Evolutionary conservation across 495 filamentous ascomycete genomes (phyloP), one percentile per base, ranked within the genome.

Genomic region (Halenospora varia): DNA sequence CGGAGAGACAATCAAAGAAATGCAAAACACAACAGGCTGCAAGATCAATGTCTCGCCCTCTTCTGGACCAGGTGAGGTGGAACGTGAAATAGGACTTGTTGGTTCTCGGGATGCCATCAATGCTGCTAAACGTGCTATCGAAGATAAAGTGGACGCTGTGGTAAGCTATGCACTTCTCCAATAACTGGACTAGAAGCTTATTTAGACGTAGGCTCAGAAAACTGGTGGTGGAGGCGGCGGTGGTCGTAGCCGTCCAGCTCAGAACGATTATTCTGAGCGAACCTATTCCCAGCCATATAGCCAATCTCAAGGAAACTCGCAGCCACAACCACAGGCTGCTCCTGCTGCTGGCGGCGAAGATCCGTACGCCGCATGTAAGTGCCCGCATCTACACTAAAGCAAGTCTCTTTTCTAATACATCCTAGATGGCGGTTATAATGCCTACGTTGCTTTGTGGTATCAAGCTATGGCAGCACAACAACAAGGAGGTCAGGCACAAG

Each of bases 11-110:
- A 92, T 93, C 65, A 88, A 89, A 50, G 89, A 92, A 62, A 92
- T 91, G 85, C 89, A 93, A 64, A 81, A 82, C 61, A 80, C 75
- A 3, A 91, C 88, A 0, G 86, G 87, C 20, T 94, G 89, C 78
- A 91, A 92, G 75, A 93, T 94, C 76, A 94, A 94, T 57, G 89
- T 94, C 17, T 87, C 89, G 22, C 84, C 82, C 51, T 81, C 86
- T 2, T 83, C 79, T 2, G 86, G 86, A 19, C 80, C 84, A 25
- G 76, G 75, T 56, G 89, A 93, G 61, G 73, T 81, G 45, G 83
- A 90, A 61, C 85, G 89, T 48, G 88, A 92, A 67, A 92, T 94
- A 61, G 88, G 86, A 23, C 74, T 94, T 9, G 83, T 91, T 11
- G 89, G 89, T 42, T 81, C 80, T 23, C 75, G 79, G n/a, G 82